A percentile compares a stretch with the other conserved stretches of the same genome.
These are phyloP conservation scores for Cercis canadensis DNA, from an alignment of 306 rosid species.

Conservation along the genomic window DNA sequence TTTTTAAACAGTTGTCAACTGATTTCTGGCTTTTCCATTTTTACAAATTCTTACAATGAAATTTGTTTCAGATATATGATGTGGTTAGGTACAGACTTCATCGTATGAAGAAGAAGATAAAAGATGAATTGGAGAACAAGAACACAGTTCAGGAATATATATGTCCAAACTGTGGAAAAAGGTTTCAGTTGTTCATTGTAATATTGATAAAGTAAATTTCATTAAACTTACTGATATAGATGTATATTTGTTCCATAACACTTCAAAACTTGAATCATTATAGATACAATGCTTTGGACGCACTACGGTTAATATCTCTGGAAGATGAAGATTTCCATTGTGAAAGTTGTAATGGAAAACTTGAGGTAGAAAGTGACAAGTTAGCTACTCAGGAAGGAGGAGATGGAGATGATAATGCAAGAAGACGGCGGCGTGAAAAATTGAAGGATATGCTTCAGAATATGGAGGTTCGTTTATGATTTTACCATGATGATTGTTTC, in stretches of 20 bases:
- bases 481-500: constrained; percentile 26
- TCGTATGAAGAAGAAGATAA: constrained; percentile 93
- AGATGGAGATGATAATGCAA: constrained; percentile 89
- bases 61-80: constrained; percentile 76
- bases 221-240: not conserved
- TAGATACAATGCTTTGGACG: constrained; percentile 95
- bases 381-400: constrained; percentile 84
- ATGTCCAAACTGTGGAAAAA: constrained; percentile 85
- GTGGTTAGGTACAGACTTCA: constrained; percentile 93
- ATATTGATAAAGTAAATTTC: not conserved
- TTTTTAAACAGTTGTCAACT: constrained; percentile 7
- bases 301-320: constrained; percentile 78
- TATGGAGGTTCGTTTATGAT: constrained; percentile 66
- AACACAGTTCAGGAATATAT: constrained; percentile 91
- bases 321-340: constrained; percentile 92
- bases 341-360: constrained; percentile 84
- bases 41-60: constrained; percentile 28
- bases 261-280: constrained; percentile 24
- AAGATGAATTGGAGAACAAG: constrained; percentile 98
- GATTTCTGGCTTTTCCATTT: constrained; percentile 35
- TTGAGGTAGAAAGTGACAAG: constrained; percentile 93
- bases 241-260: constrained; percentile 18
- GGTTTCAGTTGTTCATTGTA: constrained; percentile 53
- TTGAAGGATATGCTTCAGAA: constrained; percentile 88
- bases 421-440: constrained; percentile 82